Conservation (phyloP, 129 eudicot genomes). For the Arctium lappa region DNA sequence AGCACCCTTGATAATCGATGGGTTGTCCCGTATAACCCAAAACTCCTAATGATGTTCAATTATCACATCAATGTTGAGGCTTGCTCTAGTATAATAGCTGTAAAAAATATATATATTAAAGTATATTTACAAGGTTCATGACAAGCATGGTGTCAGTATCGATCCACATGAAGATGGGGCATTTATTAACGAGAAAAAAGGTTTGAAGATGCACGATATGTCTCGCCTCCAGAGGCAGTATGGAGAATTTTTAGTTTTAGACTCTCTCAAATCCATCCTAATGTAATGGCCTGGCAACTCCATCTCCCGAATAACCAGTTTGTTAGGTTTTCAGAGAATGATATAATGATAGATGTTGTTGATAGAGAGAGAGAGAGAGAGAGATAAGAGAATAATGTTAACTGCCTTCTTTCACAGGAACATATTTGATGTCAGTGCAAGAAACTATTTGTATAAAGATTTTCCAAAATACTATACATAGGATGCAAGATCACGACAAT, state of each 20-base stretch:
- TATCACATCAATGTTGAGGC: not conserved
- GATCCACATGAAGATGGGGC: too few species aligned
- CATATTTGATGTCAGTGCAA: not conserved
- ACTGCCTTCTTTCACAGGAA: not conserved
- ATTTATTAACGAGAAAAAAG: not conserved
- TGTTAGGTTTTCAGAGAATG: not conserved
- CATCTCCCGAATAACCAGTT: not conserved
- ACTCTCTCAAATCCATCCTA: not conserved
- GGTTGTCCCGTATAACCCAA: too few species aligned
- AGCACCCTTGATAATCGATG: too few species aligned
- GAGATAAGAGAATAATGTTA: not conserved
- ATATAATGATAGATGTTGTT: not conserved
- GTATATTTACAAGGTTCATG: too few species aligned
- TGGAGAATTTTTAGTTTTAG: not conserved
- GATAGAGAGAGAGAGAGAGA: not conserved
- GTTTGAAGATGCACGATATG: not conserved
- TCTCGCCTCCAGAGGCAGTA: not conserved
- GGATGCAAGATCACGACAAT: not conserved
- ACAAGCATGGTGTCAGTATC: too few species aligned
- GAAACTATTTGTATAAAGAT: slow-evolving; percentile 6
- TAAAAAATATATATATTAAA: too few species aligned
- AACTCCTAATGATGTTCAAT: not conserved
- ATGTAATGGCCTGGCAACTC: not conserved
- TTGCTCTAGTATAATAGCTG: too few species aligned
- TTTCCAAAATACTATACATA: not conserved